Base-by-base conservation (phyloP, 169 alveolate species). In the Plasmodium blacklocki region DNA sequence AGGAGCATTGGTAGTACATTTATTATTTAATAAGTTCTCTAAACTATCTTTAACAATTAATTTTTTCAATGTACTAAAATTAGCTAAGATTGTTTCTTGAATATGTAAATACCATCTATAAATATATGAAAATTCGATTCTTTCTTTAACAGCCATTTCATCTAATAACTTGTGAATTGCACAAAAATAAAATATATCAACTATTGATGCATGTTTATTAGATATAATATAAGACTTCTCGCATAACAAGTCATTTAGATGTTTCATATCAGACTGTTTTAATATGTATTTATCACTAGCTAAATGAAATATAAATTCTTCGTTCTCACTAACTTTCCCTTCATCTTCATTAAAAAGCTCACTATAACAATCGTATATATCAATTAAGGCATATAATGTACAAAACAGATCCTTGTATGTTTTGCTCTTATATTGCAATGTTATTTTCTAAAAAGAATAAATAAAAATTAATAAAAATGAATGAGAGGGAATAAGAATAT, bases 151-250 rank as follows among this genome's bases (percentile, higher is more conserved):
- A 19, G 89, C 15, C 89, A 78, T 78, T 78, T 64, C 78, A 64
- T 45, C 66, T 21, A 78, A 21, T 14, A 12, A 45, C 67, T 78
- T 78, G 49, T 78, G 49, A 78, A 59, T 43, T n/a, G 67, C 19
- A 59, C 89, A 78, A 49, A 78, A 78, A 78, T 78, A 78, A 66
- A 78, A 78, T 64, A 78, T 78, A 58, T 78, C 89, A 18, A 59
- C 89, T 78, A 78, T 49, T 23, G 89, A 78, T 6, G 78, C 58
- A 64, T 78, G 76, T 18, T 58, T 78, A 49, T 78, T 50, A 14
- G 89, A 78, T 0, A 78, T 76, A 29, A 78, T 56, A 45, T 64
- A 78, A 11, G 89, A 78, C 54, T 67, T 78, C 63, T 78, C 89
- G 11, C 71, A 47, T 45, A 78, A 66, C 59, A 78, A 11, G 19